Percentiles rank a stretch among this genome's conserved stretches.
These are phyloP conservation scores for Hemileccinum rubropunctum DNA, from an alignment of 768 basidiomycete genomes.

Conservation along the genomic window DNA sequence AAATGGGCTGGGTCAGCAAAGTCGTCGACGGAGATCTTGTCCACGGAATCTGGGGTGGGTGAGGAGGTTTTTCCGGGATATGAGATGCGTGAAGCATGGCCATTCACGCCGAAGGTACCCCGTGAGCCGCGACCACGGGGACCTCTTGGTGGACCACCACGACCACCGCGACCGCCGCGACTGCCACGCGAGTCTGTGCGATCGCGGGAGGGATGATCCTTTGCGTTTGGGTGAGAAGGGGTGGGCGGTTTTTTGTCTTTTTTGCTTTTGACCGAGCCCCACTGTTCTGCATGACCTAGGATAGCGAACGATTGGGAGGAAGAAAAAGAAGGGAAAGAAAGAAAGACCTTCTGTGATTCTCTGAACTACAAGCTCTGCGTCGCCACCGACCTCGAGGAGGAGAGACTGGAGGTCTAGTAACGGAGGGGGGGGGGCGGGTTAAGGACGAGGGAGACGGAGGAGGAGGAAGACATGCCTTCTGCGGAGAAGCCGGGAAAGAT, in stretches of 20 bases:
- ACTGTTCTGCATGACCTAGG: conserved; percentile 71
- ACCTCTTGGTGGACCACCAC: conserved; percentile 54
- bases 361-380: conserved; percentile 65
- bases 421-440: no score
- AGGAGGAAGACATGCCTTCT: conserved; percentile 49
- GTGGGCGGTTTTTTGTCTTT: conserved; percentile 74
- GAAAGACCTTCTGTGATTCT: conserved; percentile 69
- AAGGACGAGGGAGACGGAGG: conserved; percentile 22
- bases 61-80: conserved; percentile 28
- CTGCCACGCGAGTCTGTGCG: conserved; percentile 51
- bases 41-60: conserved; percentile 35
- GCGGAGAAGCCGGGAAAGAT: conserved; percentile 66
- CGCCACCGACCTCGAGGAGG: conserved; percentile 65
- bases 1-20: conserved; percentile 7
- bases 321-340: background rate
- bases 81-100: conserved; percentile 28
- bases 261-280: conserved; percentile 83
- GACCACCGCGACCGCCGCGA: conserved; percentile 59
- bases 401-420: conserved; percentile 61
- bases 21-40: conserved; percentile 23
- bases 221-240: conserved; percentile 41
- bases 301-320: conserved; percentile 11
- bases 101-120: conserved; percentile 33
- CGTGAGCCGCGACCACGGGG: conserved; percentile 40
- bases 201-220: conserved; percentile 39